These are phyloP conservation scores for Pleurotus tuoliensis DNA, from an alignment of 768 basidiomycete species.

Conservation along the genomic window DNA sequence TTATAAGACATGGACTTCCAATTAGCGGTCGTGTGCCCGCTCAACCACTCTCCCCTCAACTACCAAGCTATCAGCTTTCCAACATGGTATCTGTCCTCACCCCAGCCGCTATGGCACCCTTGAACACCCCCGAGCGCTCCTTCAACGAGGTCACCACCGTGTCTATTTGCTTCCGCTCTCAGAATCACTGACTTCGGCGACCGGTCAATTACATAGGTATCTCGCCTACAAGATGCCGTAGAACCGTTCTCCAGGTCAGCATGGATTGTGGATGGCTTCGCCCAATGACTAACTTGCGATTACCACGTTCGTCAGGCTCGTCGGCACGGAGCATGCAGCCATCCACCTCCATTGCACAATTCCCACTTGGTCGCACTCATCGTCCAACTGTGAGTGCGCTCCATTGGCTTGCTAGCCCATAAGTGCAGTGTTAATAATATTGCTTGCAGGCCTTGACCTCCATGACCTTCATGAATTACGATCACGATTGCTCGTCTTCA, in stretches of 20 bases:
- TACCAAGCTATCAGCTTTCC: conserved; percentile 12
- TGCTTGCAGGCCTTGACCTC: conserved; percentile 51
- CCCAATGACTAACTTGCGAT: background rate
- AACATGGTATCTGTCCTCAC: conserved; percentile 27
- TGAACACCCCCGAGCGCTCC: conserved; percentile 15
- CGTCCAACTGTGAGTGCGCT: conserved; percentile 48
- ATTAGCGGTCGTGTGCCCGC: conserved; percentile 5
- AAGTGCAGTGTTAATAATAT: background rate
- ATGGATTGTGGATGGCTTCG: background rate
- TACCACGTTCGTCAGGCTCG: conserved; percentile 33
- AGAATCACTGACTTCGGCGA: background rate
- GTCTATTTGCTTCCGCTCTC: background rate
- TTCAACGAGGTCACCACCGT: conserved; percentile 32
- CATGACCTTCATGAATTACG: conserved; percentile 67
- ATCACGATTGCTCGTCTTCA: conserved; percentile 55
- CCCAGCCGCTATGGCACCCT: background rate
- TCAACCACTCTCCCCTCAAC: background rate
- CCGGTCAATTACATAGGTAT: background rate
- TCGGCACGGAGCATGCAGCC: conserved; percentile 41
- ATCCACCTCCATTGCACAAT: conserved; percentile 62
- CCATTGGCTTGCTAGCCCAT: background rate
- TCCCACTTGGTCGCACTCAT: conserved; percentile 60
- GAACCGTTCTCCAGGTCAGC: conserved; percentile 56
- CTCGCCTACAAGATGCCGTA: conserved; percentile 46
- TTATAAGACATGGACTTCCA: background rate